These are phyloP conservation scores for Paecilomyces sp. DNA, from an alignment of 2,329 filamentous ascomycete species.

Conservation along the genomic window DNA sequence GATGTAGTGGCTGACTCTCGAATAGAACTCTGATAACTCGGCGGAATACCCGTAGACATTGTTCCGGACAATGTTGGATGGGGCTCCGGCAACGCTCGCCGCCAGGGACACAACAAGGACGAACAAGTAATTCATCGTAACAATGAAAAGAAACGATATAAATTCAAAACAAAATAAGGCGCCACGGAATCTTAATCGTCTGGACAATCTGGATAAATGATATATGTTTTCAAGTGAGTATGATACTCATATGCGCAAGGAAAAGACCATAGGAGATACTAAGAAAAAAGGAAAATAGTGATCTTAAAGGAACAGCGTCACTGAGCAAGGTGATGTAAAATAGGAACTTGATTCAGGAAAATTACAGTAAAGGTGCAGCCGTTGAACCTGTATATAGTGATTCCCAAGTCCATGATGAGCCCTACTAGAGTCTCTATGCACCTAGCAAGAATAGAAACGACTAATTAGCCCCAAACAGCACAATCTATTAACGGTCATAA, in stretches of 20 bases:
- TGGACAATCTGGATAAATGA: neutral
- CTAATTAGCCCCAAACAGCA: neutral
- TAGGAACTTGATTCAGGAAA: neutral
- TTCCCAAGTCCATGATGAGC: neutral
- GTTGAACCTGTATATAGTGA: neutral
- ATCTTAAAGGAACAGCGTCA: too few relatives aligned
- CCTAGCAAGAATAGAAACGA: slow-evolving; percentile 6
- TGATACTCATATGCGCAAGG: neutral
- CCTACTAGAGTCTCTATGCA: neutral
- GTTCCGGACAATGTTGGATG: slow-evolving; percentile 20
- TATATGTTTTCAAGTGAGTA: neutral
- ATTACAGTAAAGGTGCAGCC: neutral
- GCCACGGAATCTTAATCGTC: neutral
- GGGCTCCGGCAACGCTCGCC: slow-evolving; percentile 26
- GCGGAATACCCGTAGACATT: slow-evolving; percentile 32
- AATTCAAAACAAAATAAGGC: neutral
- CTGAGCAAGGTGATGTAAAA: neutral
- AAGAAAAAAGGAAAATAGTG: neutral
- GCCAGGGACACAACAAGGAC: slow-evolving; percentile 22
- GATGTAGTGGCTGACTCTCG: slow-evolving; percentile 33
- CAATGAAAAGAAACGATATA: neutral
- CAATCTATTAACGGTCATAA: neutral
- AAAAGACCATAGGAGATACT: neutral
- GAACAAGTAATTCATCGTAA: slow-evolving; percentile 6
- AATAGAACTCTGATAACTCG: slow-evolving; percentile 32